Evolutionary conservation across 345 rosid genomes (phyloP).

Genomic region (Eucalyptus tenuipes): DNA sequence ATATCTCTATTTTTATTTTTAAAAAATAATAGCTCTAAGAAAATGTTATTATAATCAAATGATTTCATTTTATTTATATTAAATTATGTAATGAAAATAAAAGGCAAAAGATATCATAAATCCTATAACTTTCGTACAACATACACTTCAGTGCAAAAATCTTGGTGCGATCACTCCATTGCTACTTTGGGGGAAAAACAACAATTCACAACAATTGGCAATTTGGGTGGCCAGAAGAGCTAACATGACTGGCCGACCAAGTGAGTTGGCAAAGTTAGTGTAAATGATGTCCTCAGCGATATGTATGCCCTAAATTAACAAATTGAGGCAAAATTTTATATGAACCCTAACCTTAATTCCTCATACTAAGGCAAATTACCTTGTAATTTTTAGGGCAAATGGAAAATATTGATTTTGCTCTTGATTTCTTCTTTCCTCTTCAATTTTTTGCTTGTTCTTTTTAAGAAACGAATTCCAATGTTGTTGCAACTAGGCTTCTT

Average conservation of each 20-base stretch:
- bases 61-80: background rate
- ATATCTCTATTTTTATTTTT: no score
- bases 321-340: no score
- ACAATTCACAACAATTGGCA: background rate
- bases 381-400: background rate
- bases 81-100: background rate
- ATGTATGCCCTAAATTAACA: background rate
- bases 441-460: background rate
- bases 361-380: background rate
- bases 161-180: background rate
- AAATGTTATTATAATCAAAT: background rate
- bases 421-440: background rate
- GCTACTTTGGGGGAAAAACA: background rate
- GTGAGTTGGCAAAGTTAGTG: background rate
- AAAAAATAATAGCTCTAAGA: background rate
- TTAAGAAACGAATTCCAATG: background rate
- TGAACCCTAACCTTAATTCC: background rate
- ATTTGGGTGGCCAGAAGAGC: background rate
- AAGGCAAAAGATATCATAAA: no score
- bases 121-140: no score
- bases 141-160: no score
- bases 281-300: background rate
- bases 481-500: slow-evolving; percentile 97
- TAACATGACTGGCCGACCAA: background rate
- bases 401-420: background rate